Evolutionary conservation across 2,329 filamentous ascomycete species (phyloP).

Genomic region (Pseudocercospora ulei): DNA sequence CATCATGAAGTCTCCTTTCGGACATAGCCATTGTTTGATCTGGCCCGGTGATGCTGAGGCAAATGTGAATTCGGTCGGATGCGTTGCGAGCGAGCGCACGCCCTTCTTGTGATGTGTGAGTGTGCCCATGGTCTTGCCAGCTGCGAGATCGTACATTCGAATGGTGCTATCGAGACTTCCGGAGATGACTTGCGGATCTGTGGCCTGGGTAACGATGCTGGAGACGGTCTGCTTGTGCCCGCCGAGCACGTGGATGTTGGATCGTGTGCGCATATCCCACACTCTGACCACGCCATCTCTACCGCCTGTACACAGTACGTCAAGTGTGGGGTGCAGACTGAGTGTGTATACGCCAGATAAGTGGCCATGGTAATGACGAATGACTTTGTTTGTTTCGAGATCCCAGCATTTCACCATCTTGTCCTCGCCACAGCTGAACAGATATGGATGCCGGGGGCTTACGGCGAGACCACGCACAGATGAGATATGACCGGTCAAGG

Average conservation of each 20-base stretch:
- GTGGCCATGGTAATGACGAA: constrained; percentile 95
- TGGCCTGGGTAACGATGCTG: constrained; percentile 85
- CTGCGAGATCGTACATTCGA: constrained; percentile 87
- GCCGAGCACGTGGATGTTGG: constrained; percentile 84
- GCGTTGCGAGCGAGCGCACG: constrained; percentile 70
- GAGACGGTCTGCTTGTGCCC: constrained; percentile 88
- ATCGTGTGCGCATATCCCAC: constrained; percentile 96
- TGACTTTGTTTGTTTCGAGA: constrained; percentile 98
- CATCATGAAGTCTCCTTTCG: constrained; percentile 96
- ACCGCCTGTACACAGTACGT: constrained; percentile 88
- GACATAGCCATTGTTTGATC: constrained; percentile 99
- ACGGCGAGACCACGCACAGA: constrained; percentile 87
- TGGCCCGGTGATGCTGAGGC: constrained; percentile 81
- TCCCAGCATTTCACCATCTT: constrained; percentile 99
- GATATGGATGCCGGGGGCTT: constrained; percentile 84
- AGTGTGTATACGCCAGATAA: constrained; percentile 91
- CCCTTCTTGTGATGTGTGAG: constrained; percentile 98
- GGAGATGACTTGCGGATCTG: constrained; percentile 89
- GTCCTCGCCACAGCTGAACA: constrained; percentile 96
- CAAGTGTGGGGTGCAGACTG: constrained; percentile 83
- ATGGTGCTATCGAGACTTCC: constrained; percentile 88
- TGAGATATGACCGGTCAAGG: constrained; percentile 87
- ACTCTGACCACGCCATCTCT: constrained; percentile 89
- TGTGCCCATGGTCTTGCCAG: constrained; percentile 90
- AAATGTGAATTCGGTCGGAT: constrained; percentile 93